phyloP scores from a whole-genome alignment of 108 stramenopile genomes.

The Mayamaea pseudoterrestris region DNA sequence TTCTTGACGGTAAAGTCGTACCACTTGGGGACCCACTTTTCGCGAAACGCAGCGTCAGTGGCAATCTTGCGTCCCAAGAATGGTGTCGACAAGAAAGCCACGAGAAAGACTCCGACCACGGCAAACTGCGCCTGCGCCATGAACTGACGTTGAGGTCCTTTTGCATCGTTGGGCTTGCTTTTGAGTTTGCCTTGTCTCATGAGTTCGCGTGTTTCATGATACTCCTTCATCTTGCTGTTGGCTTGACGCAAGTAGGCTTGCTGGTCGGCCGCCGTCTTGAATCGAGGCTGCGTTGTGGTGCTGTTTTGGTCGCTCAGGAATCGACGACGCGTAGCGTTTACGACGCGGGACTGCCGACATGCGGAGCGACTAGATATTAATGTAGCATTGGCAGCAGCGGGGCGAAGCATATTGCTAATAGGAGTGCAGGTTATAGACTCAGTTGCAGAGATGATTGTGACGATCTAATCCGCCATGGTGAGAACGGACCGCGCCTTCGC shows the following conservation, averaged over 20 bases:
- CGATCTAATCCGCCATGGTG: too few relatives aligned
- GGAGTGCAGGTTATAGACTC: too few relatives aligned
- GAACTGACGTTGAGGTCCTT: constrained; percentile 11
- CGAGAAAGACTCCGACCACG: constrained; percentile 31
- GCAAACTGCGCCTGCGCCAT: constrained; percentile 36
- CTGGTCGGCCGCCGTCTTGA: too few relatives aligned
- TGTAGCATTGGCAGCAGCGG: too few relatives aligned
- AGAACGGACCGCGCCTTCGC: too few relatives aligned
- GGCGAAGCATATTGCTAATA: too few relatives aligned
- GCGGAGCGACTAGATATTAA: too few relatives aligned
- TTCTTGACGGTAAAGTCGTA: constrained; percentile 68
- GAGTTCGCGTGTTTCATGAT: constrained; percentile 43
- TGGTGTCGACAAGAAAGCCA: constrained; percentile 52
- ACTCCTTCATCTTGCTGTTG: constrained; percentile 51
- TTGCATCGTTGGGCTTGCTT: constrained; percentile 28
- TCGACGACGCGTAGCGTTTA: too few relatives aligned
- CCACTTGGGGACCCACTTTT: constrained; percentile 64
- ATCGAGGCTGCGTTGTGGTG: too few relatives aligned
- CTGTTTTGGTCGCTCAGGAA: too few relatives aligned
- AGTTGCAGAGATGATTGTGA: too few relatives aligned
- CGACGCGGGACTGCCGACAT: too few relatives aligned
- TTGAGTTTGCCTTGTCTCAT: constrained; percentile 29
- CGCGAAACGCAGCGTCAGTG: constrained; percentile 58
- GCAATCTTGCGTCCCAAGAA: constrained; percentile 71
- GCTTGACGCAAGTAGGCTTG: constrained; percentile 24